Base-by-base conservation (phyloP, 306 rosid genomes). In the apple (Malus domestica) region DNA sequence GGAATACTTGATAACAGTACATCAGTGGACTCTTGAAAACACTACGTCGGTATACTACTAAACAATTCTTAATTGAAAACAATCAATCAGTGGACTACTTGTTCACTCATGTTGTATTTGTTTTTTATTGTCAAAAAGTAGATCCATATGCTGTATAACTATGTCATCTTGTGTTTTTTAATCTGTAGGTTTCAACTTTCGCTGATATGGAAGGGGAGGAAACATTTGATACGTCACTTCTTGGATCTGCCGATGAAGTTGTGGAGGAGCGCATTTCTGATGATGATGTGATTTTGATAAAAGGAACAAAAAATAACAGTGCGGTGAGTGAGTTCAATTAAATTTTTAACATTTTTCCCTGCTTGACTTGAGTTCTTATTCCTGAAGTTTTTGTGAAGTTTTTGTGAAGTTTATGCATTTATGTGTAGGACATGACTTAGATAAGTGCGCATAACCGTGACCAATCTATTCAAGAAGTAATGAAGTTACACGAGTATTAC, bases 201-300 rank as follows among this genome's bases (percentile, higher is more conserved):
- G 99, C 97, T 85, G 99, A 95, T 78, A 95, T 95, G 97, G 99
- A 95, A 84, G 99, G 99, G 60, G 99, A 95, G 79, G 99, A 95
- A 88, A 92, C 99, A 32, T 95, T 95, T 75, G 99, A 95, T 63
- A 71, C 99, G 54, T 88, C 99, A 13, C 76, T 95, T 86, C 97
- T 95, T 82, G 99, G 97, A 86, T 65, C 27, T 79, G 99, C 99
- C 9, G 99, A 90, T 16, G 97, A 95, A 89, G 99, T 95, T 82
- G 97, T 95, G 51, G 99, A 92, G 89, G 99, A 95, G 87, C 90
- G 96, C 46, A 74, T 92, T 84, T 54, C 97, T 79, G 97, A 92
- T 83, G 99, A 95, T 72, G 96, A 93, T 55, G 96, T 95, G 16
- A 58, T 90, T 66, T 68, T 95, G 97, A 90, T 95, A 75, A 95